Percentiles rank a stretch among this genome's conserved stretches.
These are phyloP conservation scores for Calonectria pseudoreteaudii DNA, from an alignment of 2,329 filamentous ascomycete genomes.

Conservation along the genomic window DNA sequence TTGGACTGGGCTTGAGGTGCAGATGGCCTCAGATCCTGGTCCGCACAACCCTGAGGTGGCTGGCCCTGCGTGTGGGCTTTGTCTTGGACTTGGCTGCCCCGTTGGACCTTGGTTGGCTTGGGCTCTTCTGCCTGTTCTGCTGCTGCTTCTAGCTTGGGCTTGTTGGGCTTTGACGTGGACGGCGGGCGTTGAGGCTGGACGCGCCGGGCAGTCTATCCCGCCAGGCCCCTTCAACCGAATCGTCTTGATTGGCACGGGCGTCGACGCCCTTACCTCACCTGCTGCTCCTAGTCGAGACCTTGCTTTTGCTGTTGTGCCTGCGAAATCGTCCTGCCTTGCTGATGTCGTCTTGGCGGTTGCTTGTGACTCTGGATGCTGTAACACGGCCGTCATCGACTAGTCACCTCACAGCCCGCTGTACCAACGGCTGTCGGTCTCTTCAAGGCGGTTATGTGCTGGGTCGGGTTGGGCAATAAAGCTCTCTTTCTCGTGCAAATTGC, in stretches of 20 bases:
- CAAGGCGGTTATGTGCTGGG: conserved; percentile 23
- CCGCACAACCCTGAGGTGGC: conserved; percentile 38
- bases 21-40: conserved; percentile 31
- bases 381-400: conserved; percentile 36
- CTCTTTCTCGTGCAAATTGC: conserved; percentile 9
- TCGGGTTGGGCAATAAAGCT: conserved; percentile 6
- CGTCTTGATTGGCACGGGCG: conserved; percentile 20
- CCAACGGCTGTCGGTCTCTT: conserved; percentile 26
- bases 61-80: conserved; percentile 33
- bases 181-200: conserved; percentile 15
- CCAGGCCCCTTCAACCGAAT: conserved; percentile 18
- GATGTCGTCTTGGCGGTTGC: conserved; percentile 8
- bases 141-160: conserved; percentile 37
- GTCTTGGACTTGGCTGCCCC: conserved; percentile 5
- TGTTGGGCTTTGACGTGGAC: conserved; percentile 24
- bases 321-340: neutral
- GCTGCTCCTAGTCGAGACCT: conserved; percentile 7
- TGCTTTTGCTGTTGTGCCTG: conserved; percentile 25
- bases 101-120: conserved; percentile 19
- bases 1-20: conserved; percentile 34
- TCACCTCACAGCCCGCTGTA: conserved; percentile 36
- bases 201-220: conserved; percentile 3
- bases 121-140: conserved; percentile 24
- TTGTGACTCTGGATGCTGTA: conserved; percentile 15
- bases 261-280: conserved; percentile 13